Evolutionary conservation across 1,284 basidiomycete genomes (phyloP), one percentile per base, ranked within the genome.

Genomic region (Farysia itapuensis): DNA sequence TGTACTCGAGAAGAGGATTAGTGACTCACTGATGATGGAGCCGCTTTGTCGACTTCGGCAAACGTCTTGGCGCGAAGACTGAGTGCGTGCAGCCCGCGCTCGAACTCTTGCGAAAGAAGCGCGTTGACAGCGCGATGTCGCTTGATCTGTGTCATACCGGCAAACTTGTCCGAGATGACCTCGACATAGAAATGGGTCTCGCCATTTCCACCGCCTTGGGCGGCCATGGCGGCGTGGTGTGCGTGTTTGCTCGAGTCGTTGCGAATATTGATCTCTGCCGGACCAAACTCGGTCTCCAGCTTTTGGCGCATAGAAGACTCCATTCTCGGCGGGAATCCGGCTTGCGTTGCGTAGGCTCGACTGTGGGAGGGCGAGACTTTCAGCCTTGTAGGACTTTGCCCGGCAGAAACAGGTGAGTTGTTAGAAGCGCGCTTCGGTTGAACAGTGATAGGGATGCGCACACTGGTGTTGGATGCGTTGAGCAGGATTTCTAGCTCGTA

Each of bases 171-270:
- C 28, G 66, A 66, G 15, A 74, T 56, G n/a, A 74, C 41, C 20
- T 75, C 68, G 9, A 75, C 66, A 37, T 66, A 74, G 43, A 75
- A 75, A 35, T 75, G 72, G 18, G 73, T 75, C 39, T 75, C 71
- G 26, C 73, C 73, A 31, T 61, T 69, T 5, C 73, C 73, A 8
- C 73, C 73, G 21, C 69, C 66, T 28, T 72, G 70, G 2, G 73
- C 73, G 4, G 51, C 72, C 73, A 75, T 75, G n/a, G 73, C 73
- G 5, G 73, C 73, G 44, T 75, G 73, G 43, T 75, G 73, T 0
- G 73, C 68, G 37, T 75, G 73, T 45, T 70, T 73, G 40, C 48
- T 43, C 3, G 64, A 67, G 39, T 72, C 70, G 53, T 72, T 72
- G 29, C 70, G 44, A 40, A 72, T 68, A 25, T 44, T 43, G 24